phyloP scores from a whole-genome alignment of 257 asterid species.

The Primulina huaijiensis region DNA sequence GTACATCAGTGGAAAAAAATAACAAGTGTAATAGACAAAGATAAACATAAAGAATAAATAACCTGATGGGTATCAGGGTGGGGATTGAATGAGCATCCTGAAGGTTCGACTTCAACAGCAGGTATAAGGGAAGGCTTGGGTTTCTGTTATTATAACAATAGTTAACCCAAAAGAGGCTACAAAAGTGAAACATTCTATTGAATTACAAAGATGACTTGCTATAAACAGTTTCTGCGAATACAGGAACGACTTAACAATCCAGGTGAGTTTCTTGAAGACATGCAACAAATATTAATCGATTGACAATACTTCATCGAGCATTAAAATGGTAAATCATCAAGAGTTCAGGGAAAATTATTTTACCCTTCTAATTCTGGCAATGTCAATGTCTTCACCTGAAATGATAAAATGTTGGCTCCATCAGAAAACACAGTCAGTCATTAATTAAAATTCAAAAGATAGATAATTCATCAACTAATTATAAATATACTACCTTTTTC shows the following conservation, averaged over 20 bases:
- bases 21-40: slow-evolving; percentile 4
- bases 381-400: slow-evolving; percentile 47
- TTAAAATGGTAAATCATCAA: neutral
- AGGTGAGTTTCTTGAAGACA: too few relatives aligned
- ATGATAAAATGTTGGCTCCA: slow-evolving; percentile 14
- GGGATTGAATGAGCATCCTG: slow-evolving; percentile 96
- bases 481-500: slow-evolving; percentile 39
- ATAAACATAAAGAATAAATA: slow-evolving; percentile 13
- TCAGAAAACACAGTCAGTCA: slow-evolving; percentile 27
- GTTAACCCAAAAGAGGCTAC: slow-evolving; percentile 18
- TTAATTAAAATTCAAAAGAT: slow-evolving; percentile 11
- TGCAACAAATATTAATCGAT: too few relatives aligned
- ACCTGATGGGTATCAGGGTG: slow-evolving; percentile 87
- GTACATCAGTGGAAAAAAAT: neutral
- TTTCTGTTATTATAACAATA: slow-evolving; percentile 45
- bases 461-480: neutral
- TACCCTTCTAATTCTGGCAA: slow-evolving; percentile 57
- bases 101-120: slow-evolving; percentile 91
- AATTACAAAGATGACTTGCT: slow-evolving; percentile 9
- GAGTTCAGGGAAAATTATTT: neutral
- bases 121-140: slow-evolving; percentile 66
- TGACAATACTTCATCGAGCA: too few relatives aligned
- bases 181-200: neutral
- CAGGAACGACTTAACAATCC: slow-evolving; percentile 6
- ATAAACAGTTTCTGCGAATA: slow-evolving; percentile 3